Base-by-base conservation (phyloP, 2,329 filamentous ascomycete genomes). In the Alternaria arborescens region DNA sequence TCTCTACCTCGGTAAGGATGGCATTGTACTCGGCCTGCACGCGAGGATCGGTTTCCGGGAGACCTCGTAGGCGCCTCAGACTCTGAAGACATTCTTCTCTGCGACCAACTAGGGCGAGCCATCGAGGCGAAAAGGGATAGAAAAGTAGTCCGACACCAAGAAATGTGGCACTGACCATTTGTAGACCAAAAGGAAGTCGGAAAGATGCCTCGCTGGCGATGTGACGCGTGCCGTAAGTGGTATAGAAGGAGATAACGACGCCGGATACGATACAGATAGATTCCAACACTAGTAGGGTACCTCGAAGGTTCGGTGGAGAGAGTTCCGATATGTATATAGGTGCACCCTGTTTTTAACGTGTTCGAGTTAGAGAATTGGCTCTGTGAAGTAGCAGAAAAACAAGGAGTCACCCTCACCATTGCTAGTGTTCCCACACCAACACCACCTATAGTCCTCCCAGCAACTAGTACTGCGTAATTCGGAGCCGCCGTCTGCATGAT, bases 401-500 rank as follows among this genome's bases (percentile, higher is more conserved):
- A 34, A 34, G 32, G 11, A 34, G 32, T 12, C 4, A 14, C 10
- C 5, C 32, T 34, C 12, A 34, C 32, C 32, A 34, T 34, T 34
- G 32, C 32, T 34, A 34, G 32, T 34, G 32, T 34, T 34, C 32
- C 32, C 32, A 34, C 32, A 14, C 32, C 32, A 14, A 34, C 10
- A 11, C 32, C 11, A 34, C 32, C 32, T 4, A 34, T 16, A 22
- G 82, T 66, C 6, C 82, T 77, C 16, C 79, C 82, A 8, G 80
- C 78, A 2, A 78, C 78, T 58, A 84, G 72, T 81, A 84, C 84
- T 4, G 77, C 74, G 60, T 83, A 83, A 52, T 80, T 77, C 4
- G 79, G 70, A 1, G 82, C 78, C 20, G 76, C 81, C 14, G 82
- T 83, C 64, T 85, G 83, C 8, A 85, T 62, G 0, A 79, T 70